Conservation (phyloP, 2,329 filamentous ascomycete genomes). For the Huntiella bhutanensis region DNA sequence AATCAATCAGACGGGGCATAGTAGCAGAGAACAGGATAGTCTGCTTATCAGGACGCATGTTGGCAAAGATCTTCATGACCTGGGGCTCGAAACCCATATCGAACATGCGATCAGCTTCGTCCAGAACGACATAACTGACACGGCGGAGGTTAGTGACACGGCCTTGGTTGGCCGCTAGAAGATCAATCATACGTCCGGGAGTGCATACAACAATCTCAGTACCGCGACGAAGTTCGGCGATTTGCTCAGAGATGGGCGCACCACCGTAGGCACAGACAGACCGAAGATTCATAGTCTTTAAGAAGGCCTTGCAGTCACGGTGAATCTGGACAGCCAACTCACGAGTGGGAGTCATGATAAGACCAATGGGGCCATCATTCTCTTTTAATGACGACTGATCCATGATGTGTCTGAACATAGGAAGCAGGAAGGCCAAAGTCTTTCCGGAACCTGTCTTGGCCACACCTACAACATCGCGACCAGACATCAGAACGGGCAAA, state of each 20-base stretch:
- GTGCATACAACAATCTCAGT: slow-evolving; percentile 92
- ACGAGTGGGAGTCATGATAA: slow-evolving; percentile 87
- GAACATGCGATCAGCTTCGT: slow-evolving; percentile 97
- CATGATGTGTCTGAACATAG: slow-evolving; percentile 96
- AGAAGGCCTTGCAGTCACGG: slow-evolving; percentile 81
- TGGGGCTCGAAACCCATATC: slow-evolving; percentile 99
- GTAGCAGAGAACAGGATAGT: slow-evolving; percentile 94
- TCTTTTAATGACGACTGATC: slow-evolving; percentile 70
- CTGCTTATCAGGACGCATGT: slow-evolving; percentile 79
- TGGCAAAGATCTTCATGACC: slow-evolving; percentile 88
- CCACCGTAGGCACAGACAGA: slow-evolving; percentile 89
- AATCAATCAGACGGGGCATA: slow-evolving; percentile 84
- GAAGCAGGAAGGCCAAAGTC: slow-evolving; percentile 83
- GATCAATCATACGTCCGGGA: slow-evolving; percentile 85
- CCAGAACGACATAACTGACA: slow-evolving; percentile 84
- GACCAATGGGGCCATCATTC: slow-evolving; percentile 67
- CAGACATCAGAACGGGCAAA: slow-evolving; percentile 86
- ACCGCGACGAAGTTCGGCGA: slow-evolving; percentile 85
- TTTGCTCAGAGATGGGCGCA: slow-evolving; percentile 91
- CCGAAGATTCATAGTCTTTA: slow-evolving; percentile 68
- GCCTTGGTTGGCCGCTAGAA: slow-evolving; percentile 83
- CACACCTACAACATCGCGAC: slow-evolving; percentile 84
- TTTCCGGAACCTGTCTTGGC: slow-evolving; percentile 97
- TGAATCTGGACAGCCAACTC: slow-evolving; percentile 90
- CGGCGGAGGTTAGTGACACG: slow-evolving; percentile 77